Conservation (phyloP, 1,284 basidiomycete species). For the Pyrrhoderma noxium region DNA sequence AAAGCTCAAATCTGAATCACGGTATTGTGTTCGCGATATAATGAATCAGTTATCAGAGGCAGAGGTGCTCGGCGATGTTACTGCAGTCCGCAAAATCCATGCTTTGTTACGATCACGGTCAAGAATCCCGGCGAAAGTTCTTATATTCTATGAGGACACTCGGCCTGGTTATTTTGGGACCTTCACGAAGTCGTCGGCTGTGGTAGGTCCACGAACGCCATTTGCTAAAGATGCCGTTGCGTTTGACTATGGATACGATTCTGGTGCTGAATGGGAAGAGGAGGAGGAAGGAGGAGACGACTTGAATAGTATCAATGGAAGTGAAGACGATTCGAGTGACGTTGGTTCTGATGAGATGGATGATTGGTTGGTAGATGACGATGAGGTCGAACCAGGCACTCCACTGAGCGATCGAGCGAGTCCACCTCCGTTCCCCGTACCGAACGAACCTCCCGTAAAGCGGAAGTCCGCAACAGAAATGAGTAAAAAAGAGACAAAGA, state of each 20-base stretch:
- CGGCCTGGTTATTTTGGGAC: constrained; percentile 84
- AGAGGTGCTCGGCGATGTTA: constrained; percentile 63
- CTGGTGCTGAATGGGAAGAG: constrained; percentile 81
- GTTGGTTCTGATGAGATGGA: constrained; percentile 53
- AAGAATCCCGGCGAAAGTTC: constrained; percentile 59
- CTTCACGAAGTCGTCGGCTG: constrained; percentile 68
- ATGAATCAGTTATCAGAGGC: constrained; percentile 60
- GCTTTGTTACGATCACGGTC: constrained; percentile 48
- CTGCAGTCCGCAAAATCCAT: constrained; percentile 49
- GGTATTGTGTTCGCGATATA: constrained; percentile 46
- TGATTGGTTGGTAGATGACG: constrained; percentile 73
- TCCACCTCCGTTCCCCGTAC: constrained; percentile 32
- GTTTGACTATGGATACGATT: constrained; percentile 79
- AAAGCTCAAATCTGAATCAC: constrained; percentile 28
- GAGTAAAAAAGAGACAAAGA: constrained; percentile 47
- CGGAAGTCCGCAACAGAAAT: constrained; percentile 41
- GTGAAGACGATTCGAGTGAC: constrained; percentile 52
- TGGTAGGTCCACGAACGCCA: constrained; percentile 69
- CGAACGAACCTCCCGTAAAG: constrained; percentile 38
- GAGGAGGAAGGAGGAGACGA: constrained; percentile 67
- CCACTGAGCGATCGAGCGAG: constrained; percentile 35
- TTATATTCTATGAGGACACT: constrained; percentile 70
- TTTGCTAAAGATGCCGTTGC: constrained; percentile 61
- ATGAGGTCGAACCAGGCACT: constrained; percentile 42
- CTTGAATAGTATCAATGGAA: constrained; percentile 56